These are phyloP conservation scores for Salix purpurea DNA, from an alignment of 345 rosid species.

Conservation along the genomic window DNA sequence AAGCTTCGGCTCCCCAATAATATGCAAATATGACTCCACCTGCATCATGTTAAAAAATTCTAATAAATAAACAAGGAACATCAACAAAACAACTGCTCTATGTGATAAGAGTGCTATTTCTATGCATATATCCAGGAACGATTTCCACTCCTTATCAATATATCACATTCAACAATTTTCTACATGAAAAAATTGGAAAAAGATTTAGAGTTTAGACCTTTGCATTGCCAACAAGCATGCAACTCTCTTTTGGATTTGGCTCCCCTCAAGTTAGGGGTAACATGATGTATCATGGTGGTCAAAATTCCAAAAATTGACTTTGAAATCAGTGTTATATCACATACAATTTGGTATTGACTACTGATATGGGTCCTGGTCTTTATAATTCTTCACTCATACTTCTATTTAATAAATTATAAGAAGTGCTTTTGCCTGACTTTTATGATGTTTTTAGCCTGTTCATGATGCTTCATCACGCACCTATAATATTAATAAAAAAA, in stretches of 20 bases:
- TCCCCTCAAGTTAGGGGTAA: background rate
- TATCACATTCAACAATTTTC: background rate
- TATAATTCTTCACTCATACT: background rate
- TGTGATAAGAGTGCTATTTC: too few species aligned
- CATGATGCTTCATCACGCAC: background rate
- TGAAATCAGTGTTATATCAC: background rate
- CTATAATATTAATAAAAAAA: background rate
- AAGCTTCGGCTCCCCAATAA: conserved; percentile 91
- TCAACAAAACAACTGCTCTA: too few species aligned
- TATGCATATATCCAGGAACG: too few species aligned
- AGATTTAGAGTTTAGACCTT: background rate
- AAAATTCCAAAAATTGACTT: too few species aligned
- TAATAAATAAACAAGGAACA: too few species aligned
- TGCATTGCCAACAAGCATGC: background rate
- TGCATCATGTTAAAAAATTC: conserved; percentile 21
- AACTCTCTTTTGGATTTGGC: background rate
- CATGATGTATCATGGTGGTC: too few species aligned
- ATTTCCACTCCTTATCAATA: too few species aligned
- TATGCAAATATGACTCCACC: conserved; percentile 92
- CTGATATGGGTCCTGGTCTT: background rate
- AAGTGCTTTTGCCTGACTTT: background rate
- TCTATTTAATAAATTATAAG: background rate
- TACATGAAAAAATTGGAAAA: background rate
- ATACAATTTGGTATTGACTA: background rate
- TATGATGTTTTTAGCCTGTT: background rate